phyloP scores from a whole-genome alignment of 2,329 filamentous ascomycete genomes.

The Pseudogymnoascus sp. region DNA sequence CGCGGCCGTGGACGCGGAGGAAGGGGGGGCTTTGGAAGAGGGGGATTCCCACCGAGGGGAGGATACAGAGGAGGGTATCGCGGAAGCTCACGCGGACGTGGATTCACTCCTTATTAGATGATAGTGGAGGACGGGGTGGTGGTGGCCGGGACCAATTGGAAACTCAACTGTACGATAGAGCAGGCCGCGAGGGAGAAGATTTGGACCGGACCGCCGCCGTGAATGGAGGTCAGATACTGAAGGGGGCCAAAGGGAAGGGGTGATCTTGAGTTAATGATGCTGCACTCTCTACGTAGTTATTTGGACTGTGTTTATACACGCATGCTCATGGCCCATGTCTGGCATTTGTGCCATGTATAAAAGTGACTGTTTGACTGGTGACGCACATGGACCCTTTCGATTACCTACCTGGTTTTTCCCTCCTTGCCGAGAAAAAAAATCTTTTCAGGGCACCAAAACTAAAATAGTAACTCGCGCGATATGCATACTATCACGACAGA shows the following conservation, averaged over 20 bases:
- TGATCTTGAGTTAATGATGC: neutral
- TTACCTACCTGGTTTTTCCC: neutral
- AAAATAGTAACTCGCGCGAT: neutral
- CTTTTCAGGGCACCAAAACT: neutral
- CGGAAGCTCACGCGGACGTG: slow-evolving; percentile 49
- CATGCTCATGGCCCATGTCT: neutral
- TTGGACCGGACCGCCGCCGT: neutral
- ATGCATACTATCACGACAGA: neutral
- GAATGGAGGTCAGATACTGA: neutral
- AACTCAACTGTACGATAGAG: slow-evolving; percentile 11
- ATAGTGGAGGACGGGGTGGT: neutral
- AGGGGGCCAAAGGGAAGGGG: neutral
- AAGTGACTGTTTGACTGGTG: neutral
- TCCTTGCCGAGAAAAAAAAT: neutral
- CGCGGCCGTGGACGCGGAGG: slow-evolving; percentile 51
- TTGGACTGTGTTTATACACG: neutral
- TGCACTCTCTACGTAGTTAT: neutral
- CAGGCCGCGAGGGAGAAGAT: neutral
- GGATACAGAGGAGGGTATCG: slow-evolving; percentile 55
- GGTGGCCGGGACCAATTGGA: neutral
- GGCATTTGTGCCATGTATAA: neutral
- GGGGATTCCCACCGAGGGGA: slow-evolving; percentile 41
- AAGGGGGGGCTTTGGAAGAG: slow-evolving; percentile 45
- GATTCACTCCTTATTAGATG: slow-evolving; percentile 55
- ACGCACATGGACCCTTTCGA: slow-evolving; percentile 1